Evolutionary conservation across 2,329 filamentous ascomycete genomes (phyloP), one percentile per base, ranked within the genome.

Genomic region (Chalaropsis thielavioides): DNA sequence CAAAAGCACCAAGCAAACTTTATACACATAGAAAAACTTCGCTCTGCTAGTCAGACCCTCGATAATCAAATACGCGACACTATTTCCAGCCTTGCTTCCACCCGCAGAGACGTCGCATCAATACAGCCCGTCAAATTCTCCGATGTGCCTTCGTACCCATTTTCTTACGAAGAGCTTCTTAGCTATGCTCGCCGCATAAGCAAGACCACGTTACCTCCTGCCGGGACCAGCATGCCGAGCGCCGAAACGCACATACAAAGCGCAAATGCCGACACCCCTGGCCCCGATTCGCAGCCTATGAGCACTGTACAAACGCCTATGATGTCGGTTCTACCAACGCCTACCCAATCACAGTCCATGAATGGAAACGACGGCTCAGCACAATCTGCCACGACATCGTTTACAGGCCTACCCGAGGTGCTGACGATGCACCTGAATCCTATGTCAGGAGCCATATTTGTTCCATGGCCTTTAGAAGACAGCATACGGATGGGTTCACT

Each of bases 141-240:
- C 4, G 72, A 78, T 6, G 75, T 74, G 3, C 75, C 79, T 1
- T 80, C 77, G 71, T 79, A 81, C 69, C 75, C 79, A 10, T 81
- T 94, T 61, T 81, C 81, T 2, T 89, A 90, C 71, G 80, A 84
- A 56, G 86, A 92, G 69, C 82, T 95, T 0, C 83, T 95, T 24
- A 81, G 79, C 68, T 94, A 90, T 72, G 90, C 89, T 24, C 86
- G 87, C 54, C 85, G 86, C 68, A 94, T 95, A 71, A 88, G 86
- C 73, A 88, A 86, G 72, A 90, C 86, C 69, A 92, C 90, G 0
- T 80, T 90, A 13, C 89, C 90, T 0, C 76, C 78, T 61, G 73
- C 77, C 13, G 78, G 79, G 68, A 72, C 74, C 24, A 64, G 75
- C 22, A 70, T 73, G 22, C 66, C 73, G 71, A 73, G 63, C 65